Evolutionary conservation across 129 eudicot species (phyloP).

Genomic region (Scalesia atractyloides): DNA sequence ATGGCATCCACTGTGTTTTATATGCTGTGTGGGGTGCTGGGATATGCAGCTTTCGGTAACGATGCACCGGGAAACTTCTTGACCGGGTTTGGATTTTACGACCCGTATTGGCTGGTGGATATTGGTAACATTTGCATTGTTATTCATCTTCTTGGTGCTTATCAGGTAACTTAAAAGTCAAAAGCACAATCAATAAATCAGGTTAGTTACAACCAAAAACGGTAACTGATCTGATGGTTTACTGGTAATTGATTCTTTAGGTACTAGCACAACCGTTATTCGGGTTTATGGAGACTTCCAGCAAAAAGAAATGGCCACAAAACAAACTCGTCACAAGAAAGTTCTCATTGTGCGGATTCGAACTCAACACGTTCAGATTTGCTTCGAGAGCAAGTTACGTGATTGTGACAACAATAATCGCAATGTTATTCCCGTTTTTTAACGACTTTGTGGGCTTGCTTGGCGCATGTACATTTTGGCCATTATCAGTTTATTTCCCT

Average conservation of each 20-base stretch:
- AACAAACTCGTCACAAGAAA: slow-evolving; percentile 47
- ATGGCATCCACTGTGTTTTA: slow-evolving; percentile 53
- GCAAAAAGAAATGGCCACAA: slow-evolving; percentile 55
- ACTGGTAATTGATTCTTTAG: slow-evolving; percentile 27
- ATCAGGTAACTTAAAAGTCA: slow-evolving; percentile 54
- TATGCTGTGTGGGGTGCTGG: slow-evolving; percentile 56
- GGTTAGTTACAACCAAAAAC: slow-evolving; percentile 25
- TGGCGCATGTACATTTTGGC: slow-evolving; percentile 77
- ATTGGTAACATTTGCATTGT: slow-evolving; percentile 66
- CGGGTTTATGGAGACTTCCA: slow-evolving; percentile 50
- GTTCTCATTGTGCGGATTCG: slow-evolving; percentile 28
- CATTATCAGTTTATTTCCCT: slow-evolving; percentile 78
- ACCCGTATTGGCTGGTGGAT: slow-evolving; percentile 76
- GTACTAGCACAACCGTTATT: slow-evolving; percentile 65
- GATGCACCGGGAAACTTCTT: slow-evolving; percentile 75
- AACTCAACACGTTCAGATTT: slow-evolving; percentile 49
- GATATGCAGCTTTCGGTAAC: slow-evolving; percentile 78
- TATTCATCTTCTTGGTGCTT: slow-evolving; percentile 77
- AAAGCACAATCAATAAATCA: neutral
- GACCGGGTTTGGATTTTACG: slow-evolving; percentile 81
- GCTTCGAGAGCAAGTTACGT: slow-evolving; percentile 70
- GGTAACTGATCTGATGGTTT: neutral
- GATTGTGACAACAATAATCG: slow-evolving; percentile 44
- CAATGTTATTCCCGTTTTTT: slow-evolving; percentile 77
- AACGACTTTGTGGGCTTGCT: slow-evolving; percentile 73